Percentiles rank a stretch among this genome's conserved stretches.
Evolutionary conservation across 306 rosid genomes (phyloP).

Genomic region (Pterocarpus santalinus): DNA sequence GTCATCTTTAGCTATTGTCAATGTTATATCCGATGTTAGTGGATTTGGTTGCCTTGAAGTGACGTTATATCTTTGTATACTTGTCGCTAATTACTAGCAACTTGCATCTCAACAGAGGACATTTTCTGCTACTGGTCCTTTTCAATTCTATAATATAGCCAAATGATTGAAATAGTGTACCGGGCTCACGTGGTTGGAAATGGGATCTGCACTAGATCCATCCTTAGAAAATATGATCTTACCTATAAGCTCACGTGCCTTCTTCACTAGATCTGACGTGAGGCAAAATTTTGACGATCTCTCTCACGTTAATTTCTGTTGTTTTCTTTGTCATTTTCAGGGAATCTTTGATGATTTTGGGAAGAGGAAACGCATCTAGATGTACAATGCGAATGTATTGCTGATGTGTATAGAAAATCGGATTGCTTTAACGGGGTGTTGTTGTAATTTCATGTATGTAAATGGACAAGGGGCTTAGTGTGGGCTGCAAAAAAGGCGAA

Average conservation of each 20-base stretch:
- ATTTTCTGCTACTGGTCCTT: not conserved
- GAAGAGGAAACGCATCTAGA: slow-evolving; percentile 5
- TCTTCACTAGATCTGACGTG: slow-evolving; percentile 13
- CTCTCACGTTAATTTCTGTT: slow-evolving; percentile 38
- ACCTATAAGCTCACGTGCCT: slow-evolving; percentile 8
- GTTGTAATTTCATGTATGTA: slow-evolving; percentile 30
- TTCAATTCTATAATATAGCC: not conserved
- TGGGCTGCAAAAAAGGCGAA: slow-evolving; percentile 24
- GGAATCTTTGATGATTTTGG: slow-evolving; percentile 41
- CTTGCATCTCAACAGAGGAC: not conserved
- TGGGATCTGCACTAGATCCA: slow-evolving; percentile 14
- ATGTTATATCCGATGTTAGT: slow-evolving; percentile 23
- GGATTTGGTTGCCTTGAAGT: slow-evolving; percentile 9
- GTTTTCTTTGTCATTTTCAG: slow-evolving; percentile 35
- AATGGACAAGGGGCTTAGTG: not conserved
- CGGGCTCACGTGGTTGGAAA: slow-evolving; percentile 12
- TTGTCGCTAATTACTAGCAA: not conserved
- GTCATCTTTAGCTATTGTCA: not conserved
- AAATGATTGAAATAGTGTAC: slow-evolving; percentile 26
- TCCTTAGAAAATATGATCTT: not conserved
- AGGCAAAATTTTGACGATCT: not conserved
- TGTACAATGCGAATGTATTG: slow-evolving; percentile 20
- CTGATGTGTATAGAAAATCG: slow-evolving; percentile 41
- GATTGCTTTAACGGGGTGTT: slow-evolving; percentile 17
- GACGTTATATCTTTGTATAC: not conserved